Percentiles rank a stretch among this genome's conserved stretches.
Conservation (phyloP, 1,284 basidiomycete genomes). For the Puccinia coronata region DNA sequence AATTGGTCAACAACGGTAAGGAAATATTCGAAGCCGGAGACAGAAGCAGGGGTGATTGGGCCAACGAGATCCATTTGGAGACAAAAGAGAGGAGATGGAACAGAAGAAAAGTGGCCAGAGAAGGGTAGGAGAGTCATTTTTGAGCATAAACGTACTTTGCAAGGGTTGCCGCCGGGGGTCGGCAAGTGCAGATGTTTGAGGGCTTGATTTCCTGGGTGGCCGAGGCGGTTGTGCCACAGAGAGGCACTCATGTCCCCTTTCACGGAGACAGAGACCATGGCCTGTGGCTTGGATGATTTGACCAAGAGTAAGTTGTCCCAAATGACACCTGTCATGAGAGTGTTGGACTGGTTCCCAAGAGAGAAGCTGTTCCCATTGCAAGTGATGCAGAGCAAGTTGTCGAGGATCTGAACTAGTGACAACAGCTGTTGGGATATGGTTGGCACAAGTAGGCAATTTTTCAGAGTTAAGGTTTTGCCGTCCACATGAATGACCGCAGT, state of each 20-base stretch:
- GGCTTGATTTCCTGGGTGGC: not conserved
- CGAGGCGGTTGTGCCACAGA: not conserved
- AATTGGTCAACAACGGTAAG: constrained; percentile 16
- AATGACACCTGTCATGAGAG: not conserved
- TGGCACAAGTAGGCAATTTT: not conserved
- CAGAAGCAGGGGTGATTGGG: not conserved
- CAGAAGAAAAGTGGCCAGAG: not conserved
- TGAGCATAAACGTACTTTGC: not conserved
- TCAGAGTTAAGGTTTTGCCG: too few relatives aligned
- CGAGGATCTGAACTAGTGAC: not conserved
- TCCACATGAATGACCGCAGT: too few relatives aligned
- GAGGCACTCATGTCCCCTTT: not conserved
- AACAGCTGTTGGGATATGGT: not conserved
- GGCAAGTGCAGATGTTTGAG: not conserved
- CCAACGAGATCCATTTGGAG: constrained; percentile 23
- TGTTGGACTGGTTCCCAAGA: not conserved
- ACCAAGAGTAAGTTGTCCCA: not conserved
- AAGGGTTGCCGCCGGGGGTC: not conserved
- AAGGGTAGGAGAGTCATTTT: constrained; percentile 7
- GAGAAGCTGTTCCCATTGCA: not conserved
- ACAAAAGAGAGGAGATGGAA: not conserved
- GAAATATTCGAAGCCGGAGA: constrained; percentile 22
- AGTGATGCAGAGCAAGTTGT: not conserved
- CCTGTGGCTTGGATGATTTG: not conserved
- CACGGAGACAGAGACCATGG: not conserved